Conservation (phyloP, 371 early-diverging fungal species). For the Lichtheimia ornata region DNA sequence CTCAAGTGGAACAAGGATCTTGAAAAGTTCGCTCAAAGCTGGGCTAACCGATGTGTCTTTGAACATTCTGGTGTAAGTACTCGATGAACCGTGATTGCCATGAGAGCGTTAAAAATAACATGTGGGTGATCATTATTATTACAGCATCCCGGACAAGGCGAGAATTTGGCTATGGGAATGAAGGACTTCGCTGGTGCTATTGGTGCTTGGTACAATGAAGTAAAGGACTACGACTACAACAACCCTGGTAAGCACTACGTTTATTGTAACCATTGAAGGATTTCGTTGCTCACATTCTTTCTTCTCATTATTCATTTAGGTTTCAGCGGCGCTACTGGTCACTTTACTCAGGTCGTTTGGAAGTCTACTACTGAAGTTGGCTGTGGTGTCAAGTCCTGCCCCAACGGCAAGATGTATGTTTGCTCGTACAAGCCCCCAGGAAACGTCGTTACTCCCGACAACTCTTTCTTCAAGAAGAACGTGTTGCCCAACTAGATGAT, state of each 20-base stretch:
- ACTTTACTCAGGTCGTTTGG: constrained; percentile 61
- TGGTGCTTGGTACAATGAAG: constrained; percentile 51
- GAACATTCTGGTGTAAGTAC: constrained; percentile 29
- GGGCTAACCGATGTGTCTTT: constrained; percentile 44
- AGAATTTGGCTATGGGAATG: constrained; percentile 52
- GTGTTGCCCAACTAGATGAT: constrained; percentile 26
- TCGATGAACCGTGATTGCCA: background rate
- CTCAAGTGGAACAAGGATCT: constrained; percentile 45
- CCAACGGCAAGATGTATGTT: constrained; percentile 39
- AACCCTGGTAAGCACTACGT: constrained; percentile 38
- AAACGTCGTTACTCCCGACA: constrained; percentile 37
- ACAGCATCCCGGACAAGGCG: constrained; percentile 29
- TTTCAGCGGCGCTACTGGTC: constrained; percentile 33
- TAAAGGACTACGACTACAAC: constrained; percentile 37
- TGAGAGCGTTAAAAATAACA: background rate
- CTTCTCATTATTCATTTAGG: constrained; percentile 7
- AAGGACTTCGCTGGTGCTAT: constrained; percentile 28
- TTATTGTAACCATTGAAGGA: constrained; percentile 18
- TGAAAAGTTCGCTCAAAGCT: constrained; percentile 50
- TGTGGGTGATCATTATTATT: background rate
- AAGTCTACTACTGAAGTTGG: constrained; percentile 49
- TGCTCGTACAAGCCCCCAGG: constrained; percentile 52
- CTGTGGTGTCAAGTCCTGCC: constrained; percentile 52
- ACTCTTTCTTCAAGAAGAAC: constrained; percentile 35
- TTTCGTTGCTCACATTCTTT: too few species aligned